phyloP scores from a whole-genome alignment of 2,329 filamentous ascomycete genomes.

The Monosporascus sp. region DNA sequence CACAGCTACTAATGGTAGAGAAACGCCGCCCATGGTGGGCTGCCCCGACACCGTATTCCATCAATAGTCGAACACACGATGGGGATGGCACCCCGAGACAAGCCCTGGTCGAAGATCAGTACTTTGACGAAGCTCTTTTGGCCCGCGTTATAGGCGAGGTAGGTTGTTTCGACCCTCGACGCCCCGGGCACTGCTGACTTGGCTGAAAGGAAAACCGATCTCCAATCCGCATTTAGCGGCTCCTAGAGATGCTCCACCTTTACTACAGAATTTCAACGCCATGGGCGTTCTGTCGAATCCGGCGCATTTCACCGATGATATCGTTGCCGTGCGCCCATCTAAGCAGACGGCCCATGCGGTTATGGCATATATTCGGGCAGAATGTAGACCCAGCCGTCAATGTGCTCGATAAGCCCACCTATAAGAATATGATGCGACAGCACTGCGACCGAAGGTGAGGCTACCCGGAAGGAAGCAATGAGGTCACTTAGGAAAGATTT shows the following conservation, averaged over 20 bases:
- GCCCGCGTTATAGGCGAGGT: constrained; percentile 31
- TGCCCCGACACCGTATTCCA: not conserved
- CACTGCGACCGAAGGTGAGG: too few species aligned
- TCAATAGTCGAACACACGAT: not conserved
- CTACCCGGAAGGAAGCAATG: too few species aligned
- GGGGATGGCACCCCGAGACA: constrained; percentile 9
- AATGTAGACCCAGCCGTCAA: constrained; percentile 23
- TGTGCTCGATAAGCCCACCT: constrained; percentile 25
- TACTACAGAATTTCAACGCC: constrained; percentile 21
- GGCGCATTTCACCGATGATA: constrained; percentile 8
- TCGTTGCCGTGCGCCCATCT: constrained; percentile 18
- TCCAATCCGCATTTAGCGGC: constrained; percentile 13
- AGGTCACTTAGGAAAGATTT: too few species aligned
- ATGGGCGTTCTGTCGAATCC: constrained; percentile 28
- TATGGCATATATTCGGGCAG: not conserved
- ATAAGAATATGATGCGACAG: too few species aligned
- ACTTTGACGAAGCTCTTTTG: constrained; percentile 32
- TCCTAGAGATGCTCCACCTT: not conserved
- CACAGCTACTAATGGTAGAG: not conserved
- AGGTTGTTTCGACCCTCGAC: not conserved
- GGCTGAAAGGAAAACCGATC: not conserved
- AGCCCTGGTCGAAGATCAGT: constrained; percentile 28
- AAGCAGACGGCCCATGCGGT: constrained; percentile 16
- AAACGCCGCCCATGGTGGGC: not conserved
- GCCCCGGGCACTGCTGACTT: not conserved